A percentile compares a stretch with the other conserved stretches of the same genome.
These are phyloP conservation scores for Ceratobasidium sp. DNA, from an alignment of 1,284 basidiomycete genomes.

Conservation along the genomic window DNA sequence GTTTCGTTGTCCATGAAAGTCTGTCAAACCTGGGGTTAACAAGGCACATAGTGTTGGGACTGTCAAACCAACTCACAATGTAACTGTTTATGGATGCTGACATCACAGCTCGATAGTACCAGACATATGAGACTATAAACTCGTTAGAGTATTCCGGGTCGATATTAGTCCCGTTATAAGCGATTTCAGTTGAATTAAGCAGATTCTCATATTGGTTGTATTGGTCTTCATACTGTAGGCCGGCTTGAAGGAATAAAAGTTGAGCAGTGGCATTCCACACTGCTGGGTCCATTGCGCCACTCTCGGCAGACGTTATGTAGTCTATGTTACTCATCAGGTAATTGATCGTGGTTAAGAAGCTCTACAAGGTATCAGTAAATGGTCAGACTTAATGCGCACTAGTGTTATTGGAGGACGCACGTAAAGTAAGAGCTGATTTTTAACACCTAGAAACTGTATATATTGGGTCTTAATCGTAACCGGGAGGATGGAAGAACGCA, in stretches of 20 bases:
- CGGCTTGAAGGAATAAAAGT: not conserved
- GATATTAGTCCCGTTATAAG: no score
- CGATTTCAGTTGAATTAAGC: no score
- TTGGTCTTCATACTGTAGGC: not conserved
- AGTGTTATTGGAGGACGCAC: not conserved
- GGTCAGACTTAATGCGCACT: not conserved
- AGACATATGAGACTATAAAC: not conserved
- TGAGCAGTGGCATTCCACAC: not conserved
- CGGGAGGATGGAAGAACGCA: not conserved
- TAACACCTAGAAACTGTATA: slow-evolving; percentile 2
- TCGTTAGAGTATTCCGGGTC: not conserved
- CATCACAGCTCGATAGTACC: slow-evolving; percentile 17
- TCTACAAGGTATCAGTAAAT: not conserved
- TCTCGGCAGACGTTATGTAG: not conserved
- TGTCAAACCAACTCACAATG: not conserved
- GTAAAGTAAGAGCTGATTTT: slow-evolving; percentile 35
- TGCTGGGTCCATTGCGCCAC: not conserved
- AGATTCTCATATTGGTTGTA: not conserved
- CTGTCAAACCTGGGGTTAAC: not conserved
- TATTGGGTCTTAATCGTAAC: not conserved
- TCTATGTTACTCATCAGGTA: not conserved
- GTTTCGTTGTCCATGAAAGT: not conserved
- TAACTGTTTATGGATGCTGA: not conserved
- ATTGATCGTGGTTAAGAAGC: not conserved
- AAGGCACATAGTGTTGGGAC: no score